phyloP scores from a whole-genome alignment of 2,329 filamentous ascomycete genomes.

The Trichoderma endophyticum region DNA sequence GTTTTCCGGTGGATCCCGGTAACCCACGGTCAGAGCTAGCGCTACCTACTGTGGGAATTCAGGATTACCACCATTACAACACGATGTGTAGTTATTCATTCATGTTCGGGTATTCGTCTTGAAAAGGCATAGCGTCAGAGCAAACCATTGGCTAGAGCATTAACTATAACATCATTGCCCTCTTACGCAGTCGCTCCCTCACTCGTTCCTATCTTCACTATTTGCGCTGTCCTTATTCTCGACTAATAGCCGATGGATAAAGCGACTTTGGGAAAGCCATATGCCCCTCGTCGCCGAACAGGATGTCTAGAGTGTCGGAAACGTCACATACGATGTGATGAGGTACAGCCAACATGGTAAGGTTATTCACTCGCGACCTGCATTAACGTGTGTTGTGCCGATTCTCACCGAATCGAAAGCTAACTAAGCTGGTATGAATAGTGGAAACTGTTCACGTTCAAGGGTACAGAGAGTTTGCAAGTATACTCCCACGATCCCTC shows the following conservation, averaged over 20 bases:
- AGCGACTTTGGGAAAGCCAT: neutral
- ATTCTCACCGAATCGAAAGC: neutral
- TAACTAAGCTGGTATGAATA: neutral
- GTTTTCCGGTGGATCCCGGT: too few species aligned
- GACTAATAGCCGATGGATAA: neutral
- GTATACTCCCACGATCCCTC: neutral
- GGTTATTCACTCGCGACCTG: neutral
- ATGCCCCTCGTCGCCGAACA: neutral
- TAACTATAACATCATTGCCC: neutral
- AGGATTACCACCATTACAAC: too few species aligned
- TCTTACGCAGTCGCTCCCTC: neutral
- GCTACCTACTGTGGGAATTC: too few species aligned
- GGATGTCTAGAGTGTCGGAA: neutral
- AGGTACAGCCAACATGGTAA: neutral
- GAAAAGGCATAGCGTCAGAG: too few species aligned
- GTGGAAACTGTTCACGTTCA: neutral
- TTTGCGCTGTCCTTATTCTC: neutral
- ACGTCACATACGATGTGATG: neutral
- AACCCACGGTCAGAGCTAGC: too few species aligned
- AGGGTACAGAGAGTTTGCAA: neutral
- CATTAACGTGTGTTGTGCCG: neutral
- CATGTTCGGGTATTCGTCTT: too few species aligned
- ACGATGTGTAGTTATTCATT: too few species aligned
- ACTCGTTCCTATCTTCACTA: neutral
- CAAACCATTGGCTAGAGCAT: neutral